Percentiles rank a stretch among this genome's conserved stretches.
Evolutionary conservation across 352 stramenopile genomes (phyloP).

Genomic region (Phytophthora pinifolia): DNA sequence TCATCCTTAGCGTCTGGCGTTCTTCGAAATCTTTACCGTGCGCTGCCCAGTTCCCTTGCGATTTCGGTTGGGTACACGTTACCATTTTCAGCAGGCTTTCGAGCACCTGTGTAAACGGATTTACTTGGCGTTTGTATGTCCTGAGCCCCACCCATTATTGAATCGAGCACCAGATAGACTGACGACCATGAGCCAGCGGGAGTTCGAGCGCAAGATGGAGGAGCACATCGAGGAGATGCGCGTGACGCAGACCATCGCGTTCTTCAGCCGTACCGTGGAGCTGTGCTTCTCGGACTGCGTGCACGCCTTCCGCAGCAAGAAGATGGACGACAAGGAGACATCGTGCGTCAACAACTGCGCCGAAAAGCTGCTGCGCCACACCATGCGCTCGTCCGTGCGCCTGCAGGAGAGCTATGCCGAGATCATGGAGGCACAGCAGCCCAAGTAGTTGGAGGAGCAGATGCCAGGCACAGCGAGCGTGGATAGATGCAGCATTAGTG

Average conservation of each 20-base stretch:
- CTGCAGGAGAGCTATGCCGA: constrained; percentile 88
- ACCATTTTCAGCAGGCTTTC: background rate
- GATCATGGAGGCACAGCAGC: constrained; percentile 83
- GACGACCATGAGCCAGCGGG: constrained; percentile 64
- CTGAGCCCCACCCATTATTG: constrained; percentile 4
- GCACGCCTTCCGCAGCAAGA: constrained; percentile 91
- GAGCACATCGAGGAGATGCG: constrained; percentile 91
- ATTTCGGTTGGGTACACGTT: no score
- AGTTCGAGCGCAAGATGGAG: constrained; percentile 90
- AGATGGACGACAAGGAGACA: constrained; percentile 89
- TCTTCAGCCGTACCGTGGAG: constrained; percentile 91
- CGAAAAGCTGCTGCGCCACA: constrained; percentile 91
- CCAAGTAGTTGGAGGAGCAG: constrained; percentile 34
- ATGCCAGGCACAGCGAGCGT: background rate
- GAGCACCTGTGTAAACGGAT: no score
- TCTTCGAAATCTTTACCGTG: constrained; percentile 20
- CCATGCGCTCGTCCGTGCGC: constrained; percentile 88
- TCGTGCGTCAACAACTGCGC: constrained; percentile 88
- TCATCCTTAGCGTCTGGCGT: constrained; percentile 40
- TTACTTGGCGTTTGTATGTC: background rate
- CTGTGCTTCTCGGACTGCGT: constrained; percentile 90
- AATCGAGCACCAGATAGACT: background rate
- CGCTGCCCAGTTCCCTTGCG: no score
- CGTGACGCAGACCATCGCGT: constrained; percentile 87
- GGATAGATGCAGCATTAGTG: background rate